phyloP scores from a whole-genome alignment of 345 rosid genomes.

The Rubroshorea leprosula region DNA sequence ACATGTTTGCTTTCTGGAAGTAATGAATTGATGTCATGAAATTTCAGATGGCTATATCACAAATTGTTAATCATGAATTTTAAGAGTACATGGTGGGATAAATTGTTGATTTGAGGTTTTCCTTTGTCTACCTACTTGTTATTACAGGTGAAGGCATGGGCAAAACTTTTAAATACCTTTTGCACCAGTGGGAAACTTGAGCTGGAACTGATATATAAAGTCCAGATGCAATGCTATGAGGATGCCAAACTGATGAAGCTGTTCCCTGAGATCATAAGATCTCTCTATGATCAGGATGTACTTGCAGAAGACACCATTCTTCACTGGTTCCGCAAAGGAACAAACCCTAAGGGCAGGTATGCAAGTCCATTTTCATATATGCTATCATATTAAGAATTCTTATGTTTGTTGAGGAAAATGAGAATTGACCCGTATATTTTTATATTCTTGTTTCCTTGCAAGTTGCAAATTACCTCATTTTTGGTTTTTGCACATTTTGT shows the following conservation, averaged over 20 bases:
- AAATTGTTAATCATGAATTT: too few relatives aligned
- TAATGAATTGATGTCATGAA: background rate
- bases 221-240: slow-evolving; percentile 97
- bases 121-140: background rate
- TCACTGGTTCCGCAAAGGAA: slow-evolving; percentile 87
- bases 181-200: slow-evolving; percentile 84
- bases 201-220: slow-evolving; percentile 92
- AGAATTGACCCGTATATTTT: too few relatives aligned
- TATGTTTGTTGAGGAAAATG: too few relatives aligned
- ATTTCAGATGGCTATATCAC: background rate
- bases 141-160: slow-evolving; percentile 88
- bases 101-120: background rate
- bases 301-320: slow-evolving; percentile 95
- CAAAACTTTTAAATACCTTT: slow-evolving; percentile 62
- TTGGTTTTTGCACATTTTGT: background rate
- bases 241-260: slow-evolving; percentile 98
- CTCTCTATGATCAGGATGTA: slow-evolving; percentile 88
- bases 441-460: too few relatives aligned
- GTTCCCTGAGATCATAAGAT: slow-evolving; percentile 80
- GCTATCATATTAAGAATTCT: background rate
- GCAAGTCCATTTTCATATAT: slow-evolving; percentile 4
- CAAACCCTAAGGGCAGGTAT: slow-evolving; percentile 90
- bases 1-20: background rate
- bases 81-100: background rate
- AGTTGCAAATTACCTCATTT: too few relatives aligned